Base-by-base conservation (phyloP, 1,284 basidiomycete species). In the Cutaneotrichosporon cutaneum region DNA sequence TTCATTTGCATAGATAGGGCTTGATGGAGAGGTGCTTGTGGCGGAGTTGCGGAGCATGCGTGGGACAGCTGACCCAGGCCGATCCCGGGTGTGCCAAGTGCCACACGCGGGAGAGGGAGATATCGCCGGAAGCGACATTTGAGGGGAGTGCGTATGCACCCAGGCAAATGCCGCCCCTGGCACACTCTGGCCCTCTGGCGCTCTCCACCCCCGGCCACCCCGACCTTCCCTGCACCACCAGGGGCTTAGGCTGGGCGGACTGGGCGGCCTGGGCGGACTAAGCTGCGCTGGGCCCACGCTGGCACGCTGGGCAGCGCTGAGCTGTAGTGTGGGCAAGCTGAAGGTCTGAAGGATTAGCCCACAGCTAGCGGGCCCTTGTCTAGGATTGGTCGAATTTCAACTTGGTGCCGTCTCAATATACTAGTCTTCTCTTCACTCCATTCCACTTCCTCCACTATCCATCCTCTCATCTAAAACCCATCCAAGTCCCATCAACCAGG, bases 1-100 rank as follows among this genome's bases (percentile, higher is more conserved):
- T 42, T 30, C 32, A 32, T 53, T 53, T 33, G 26, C 26, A 48
- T 48, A 48, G 45, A 48, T 48, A 48, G 45, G 39, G 18, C 39
- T 42, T 42, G 39, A 42, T 42, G 39, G 39, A 42, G 50, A 26
- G 27, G 27, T 51, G 50, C 27, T 30, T 30, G 50, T 51, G n/a
- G 26, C 14, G 24, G 48, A 14, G 48, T 24, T 24, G 48, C 48
- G n/a, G 48, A 27, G 2, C n/a, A n/a, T 16, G 35, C 6, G 35
- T 36, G 48, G n/a, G 48, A 47, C 13, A 22, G 44, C 21, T 26
- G 22, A 27, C 39, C 6, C 39, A n/a, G 18, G 18, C 7, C n/a
- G 18, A 26, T 27, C n/a, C n/a, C n/a, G n/a, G n/a, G n/a, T n/a
- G n/a, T n/a, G n/a, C n/a, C n/a, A 16, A 48, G 45, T 48, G 45